Conservation (phyloP, 768 basidiomycete species). For the Neoboletus brunneissimus region DNA sequence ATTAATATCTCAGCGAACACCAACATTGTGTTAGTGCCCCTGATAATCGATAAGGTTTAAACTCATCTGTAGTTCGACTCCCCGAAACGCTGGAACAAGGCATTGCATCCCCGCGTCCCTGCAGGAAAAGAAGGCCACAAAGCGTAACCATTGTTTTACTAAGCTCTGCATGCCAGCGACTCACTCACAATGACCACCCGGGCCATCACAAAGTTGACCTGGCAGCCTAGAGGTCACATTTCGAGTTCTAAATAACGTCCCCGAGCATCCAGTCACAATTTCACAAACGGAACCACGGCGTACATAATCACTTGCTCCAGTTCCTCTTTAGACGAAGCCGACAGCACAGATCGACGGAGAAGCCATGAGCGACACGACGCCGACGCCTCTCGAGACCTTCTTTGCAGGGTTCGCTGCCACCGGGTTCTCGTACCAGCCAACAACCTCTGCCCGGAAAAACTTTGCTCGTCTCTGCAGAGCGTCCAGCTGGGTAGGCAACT, state of each 20-base stretch:
- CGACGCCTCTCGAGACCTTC: constrained; percentile 12
- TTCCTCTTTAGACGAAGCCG: too few species aligned
- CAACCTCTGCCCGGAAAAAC: constrained; percentile 8
- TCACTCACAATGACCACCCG: too few species aligned
- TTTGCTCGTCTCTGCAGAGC: constrained; percentile 14
- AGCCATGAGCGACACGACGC: neutral
- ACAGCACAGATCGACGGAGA: too few species aligned
- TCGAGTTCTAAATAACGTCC: neutral
- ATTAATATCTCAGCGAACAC: too few species aligned
- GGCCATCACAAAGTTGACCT: neutral
- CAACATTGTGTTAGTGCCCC: too few species aligned
- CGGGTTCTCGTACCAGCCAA: constrained; percentile 13
- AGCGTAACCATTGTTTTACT: too few species aligned
- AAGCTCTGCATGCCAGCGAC: too few species aligned
- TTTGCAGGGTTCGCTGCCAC: constrained; percentile 9
- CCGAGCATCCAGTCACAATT: neutral
- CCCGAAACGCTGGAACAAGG: too few species aligned
- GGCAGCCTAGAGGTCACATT: neutral
- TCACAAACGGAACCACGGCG: neutral
- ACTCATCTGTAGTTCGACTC: too few species aligned
- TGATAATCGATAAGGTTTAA: too few species aligned
- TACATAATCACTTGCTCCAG: neutral
- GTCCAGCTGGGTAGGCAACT: constrained; percentile 3
- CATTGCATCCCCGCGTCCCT: too few species aligned
- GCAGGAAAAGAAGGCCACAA: too few species aligned